These are phyloP conservation scores for Leishmania braziliensis DNA, from an alignment of 208 protist species.

Conservation along the genomic window DNA sequence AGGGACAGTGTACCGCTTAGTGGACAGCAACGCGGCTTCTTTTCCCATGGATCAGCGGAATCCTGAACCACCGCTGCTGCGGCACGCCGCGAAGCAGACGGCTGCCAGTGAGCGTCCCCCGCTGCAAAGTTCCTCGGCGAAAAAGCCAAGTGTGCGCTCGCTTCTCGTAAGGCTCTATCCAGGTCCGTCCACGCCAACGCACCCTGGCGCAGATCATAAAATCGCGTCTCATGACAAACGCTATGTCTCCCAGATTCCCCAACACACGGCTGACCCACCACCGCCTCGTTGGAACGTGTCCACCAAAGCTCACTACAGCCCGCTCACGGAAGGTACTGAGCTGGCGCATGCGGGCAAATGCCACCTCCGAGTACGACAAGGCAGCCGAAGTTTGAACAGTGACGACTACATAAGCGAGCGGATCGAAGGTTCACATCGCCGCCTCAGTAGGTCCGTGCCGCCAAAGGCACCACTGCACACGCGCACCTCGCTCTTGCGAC, in stretches of 20 bases:
- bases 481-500: constrained; percentile 21
- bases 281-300: constrained; percentile 12
- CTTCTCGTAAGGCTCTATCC: constrained; percentile 9
- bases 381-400: background rate
- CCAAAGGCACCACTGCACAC: constrained; percentile 19
- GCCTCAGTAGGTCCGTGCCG: constrained; percentile 3
- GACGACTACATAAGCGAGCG: background rate
- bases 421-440: background rate
- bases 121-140: background rate
- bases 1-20: background rate
- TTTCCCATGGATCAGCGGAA: background rate
- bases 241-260: background rate
- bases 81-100: background rate
- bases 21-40: background rate
- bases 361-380: background rate
- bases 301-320: background rate
- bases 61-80: background rate
- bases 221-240: background rate
- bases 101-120: background rate
- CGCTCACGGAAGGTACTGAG: background rate
- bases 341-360: too few relatives aligned
- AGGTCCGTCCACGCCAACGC: background rate
- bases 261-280: background rate
- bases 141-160: background rate
- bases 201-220: too few relatives aligned